Base-by-base conservation (phyloP, 2,329 filamentous ascomycete species). In the Epichloe gansuensis region DNA sequence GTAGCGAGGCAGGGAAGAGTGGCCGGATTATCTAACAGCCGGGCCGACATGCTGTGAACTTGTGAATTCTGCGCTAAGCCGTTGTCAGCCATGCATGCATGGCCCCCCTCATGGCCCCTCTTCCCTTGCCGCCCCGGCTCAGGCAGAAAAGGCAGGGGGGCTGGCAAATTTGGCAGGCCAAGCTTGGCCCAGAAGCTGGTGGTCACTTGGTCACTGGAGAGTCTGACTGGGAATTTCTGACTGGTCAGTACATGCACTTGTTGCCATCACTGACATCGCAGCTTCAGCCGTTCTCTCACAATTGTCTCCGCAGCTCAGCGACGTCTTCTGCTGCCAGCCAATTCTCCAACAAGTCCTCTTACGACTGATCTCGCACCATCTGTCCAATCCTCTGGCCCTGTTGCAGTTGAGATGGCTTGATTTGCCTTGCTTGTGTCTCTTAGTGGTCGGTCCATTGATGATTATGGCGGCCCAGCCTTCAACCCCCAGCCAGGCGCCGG, bases 391-490 rank as follows among this genome's bases (percentile, higher is more conserved):
- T 17, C 8, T 39, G 43, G 42, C 17, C 25, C 36, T 27, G 11
- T 36, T 43, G 43, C 25, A 36, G 44, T n/a, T 54, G 53, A 52
- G 12, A 54, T 54, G 53, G 52, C 53, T 50, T 51, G 46, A 50
- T 38, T 17, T 17, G 11, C 47, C 8, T 31, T 42, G 36, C 8
- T 31, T 42, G 36, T 38, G 36, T 31, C 38, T 34, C 38, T 21
- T 21, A 21, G 23, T 27, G 23, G 47, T 31, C 25, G 27, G 8
- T 31, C 27, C 47, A 21, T 23, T 21, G 64, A 68, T 51, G 52
- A 55, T 57, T n/a, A 61, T 60, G 62, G 75, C 67, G 61, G 74
- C 68, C 62, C 63, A 66, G 66, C 70, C 68, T 64, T 73, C 74
- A 21, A 69, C 70, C 57, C 73, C 74, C 58, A 68, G 64, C 56